Conservation (phyloP, 2,329 filamentous ascomycete species). For the Claviceps monticola region DNA sequence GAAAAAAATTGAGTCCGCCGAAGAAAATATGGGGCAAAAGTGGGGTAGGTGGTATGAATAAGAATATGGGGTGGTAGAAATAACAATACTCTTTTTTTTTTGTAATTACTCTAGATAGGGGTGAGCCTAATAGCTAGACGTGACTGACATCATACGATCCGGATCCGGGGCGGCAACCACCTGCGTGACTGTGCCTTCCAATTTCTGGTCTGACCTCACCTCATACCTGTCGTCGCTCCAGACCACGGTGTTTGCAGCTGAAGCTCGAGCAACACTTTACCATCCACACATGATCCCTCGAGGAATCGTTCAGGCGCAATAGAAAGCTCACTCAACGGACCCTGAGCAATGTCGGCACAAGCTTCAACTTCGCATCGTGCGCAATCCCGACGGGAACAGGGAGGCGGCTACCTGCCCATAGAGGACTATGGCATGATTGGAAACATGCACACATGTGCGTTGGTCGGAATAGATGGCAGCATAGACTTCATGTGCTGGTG, state of each 20-base stretch:
- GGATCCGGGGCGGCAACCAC: not conserved
- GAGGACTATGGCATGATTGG: slow-evolving; percentile 72
- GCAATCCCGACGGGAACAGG: slow-evolving; percentile 19
- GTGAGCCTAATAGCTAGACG: too few species aligned
- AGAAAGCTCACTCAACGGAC: not conserved
- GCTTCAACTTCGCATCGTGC: slow-evolving; percentile 19
- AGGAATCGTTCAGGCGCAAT: too few species aligned
- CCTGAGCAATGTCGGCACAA: slow-evolving; percentile 18
- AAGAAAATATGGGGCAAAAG: too few species aligned
- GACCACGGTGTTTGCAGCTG: not conserved
- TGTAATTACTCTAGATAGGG: too few species aligned
- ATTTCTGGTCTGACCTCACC: not conserved
- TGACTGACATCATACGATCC: not conserved
- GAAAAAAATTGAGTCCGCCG: too few species aligned
- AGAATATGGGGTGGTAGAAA: too few species aligned
- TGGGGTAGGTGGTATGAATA: too few species aligned
- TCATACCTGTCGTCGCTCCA: not conserved
- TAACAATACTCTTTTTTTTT: too few species aligned
- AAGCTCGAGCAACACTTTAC: not conserved
- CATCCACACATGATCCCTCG: not conserved
- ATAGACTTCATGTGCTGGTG: slow-evolving; percentile 69
- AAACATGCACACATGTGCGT: slow-evolving; percentile 65
- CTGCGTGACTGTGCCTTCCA: not conserved
- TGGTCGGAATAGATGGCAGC: slow-evolving; percentile 61
- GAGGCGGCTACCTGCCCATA: slow-evolving; percentile 43